A percentile compares a stretch with the other conserved stretches of the same genome.
These are phyloP conservation scores for Spizellomyces punctatus DNA, from an alignment of 192 early-diverging fungal genomes.

Conservation along the genomic window DNA sequence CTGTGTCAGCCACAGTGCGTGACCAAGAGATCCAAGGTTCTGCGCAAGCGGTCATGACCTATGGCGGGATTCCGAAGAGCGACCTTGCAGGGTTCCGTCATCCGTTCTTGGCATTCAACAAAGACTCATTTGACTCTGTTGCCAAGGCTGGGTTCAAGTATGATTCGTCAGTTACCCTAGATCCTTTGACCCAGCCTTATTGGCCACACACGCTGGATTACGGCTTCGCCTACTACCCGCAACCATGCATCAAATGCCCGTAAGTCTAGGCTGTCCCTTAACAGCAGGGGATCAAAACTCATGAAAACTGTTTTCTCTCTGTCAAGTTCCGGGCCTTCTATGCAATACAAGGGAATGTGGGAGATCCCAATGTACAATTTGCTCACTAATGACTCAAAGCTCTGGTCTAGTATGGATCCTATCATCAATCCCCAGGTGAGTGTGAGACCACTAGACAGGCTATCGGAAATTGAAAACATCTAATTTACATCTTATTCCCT, in stretches of 20 bases:
- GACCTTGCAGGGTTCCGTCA: conserved; percentile 37
- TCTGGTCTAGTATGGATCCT: conserved; percentile 33
- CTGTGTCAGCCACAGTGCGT: background rate
- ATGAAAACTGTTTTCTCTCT: too few species aligned
- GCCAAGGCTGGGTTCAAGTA: conserved; percentile 25
- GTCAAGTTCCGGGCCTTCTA: background rate
- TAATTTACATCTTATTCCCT: too few species aligned
- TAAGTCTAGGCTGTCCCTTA: too few species aligned
- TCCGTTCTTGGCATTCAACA: conserved; percentile 40
- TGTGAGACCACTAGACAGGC: too few species aligned
- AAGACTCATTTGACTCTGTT: conserved; percentile 11
- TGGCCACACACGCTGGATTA: conserved; percentile 42
- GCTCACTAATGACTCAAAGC: conserved; percentile 3
- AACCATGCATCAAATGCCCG: conserved; percentile 3
- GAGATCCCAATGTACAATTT: conserved; percentile 40
- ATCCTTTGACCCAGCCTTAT: conserved; percentile 4
- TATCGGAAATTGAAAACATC: too few species aligned
- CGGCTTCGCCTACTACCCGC: background rate
- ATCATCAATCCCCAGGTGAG: conserved; percentile 8
- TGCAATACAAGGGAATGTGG: conserved; percentile 39
- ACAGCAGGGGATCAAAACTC: too few species aligned
- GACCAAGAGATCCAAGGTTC: conserved; percentile 24
- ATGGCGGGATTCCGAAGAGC: conserved; percentile 29
- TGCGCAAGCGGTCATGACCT: conserved; percentile 19
- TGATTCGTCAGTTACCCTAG: conserved; percentile 26